Evolutionary conservation across 1,139 yeast genomes (phyloP), one percentile per base, ranked within the genome.

Genomic region (Kazachstania sp.): DNA sequence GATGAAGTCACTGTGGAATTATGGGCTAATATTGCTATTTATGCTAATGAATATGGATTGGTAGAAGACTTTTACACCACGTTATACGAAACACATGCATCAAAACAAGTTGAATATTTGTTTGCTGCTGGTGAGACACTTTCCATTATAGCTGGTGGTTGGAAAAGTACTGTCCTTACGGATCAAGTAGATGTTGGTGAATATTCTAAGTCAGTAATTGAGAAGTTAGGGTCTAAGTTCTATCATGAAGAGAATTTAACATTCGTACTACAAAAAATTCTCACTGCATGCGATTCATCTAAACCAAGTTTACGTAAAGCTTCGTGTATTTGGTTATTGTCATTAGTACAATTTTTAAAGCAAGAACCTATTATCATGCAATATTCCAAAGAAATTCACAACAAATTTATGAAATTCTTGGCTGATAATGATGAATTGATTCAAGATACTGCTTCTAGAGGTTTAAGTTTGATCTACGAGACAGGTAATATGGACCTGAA

Each of bases 361-460:
- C 72, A 75, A 41, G 61, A 73, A 6, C 60, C 70, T 0, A 64
- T 64, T 0, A 67, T 85, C 1, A 40, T 35, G 6, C 46, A 44
- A 1, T 47, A 46, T n/a, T 55, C 59, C 6, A 64, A 68, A 46
- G 68, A 66, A 1, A 78, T 88, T 38, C 97, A 92, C 61, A 61
- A 75, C 9, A 69, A 85, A 0, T 88, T 92, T 57, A 77, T 83
- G 86, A 72, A 75, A 51, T 85, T 84, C 57, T 71, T 88, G 49
- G 81, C 86, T 0, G 94, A 84, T 52, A 71, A 81, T 48, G 96
- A 88, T 60, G 95, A 90, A 40, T 69, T 88, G 28, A 73, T 90
- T 19, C 97, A 90, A 61, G 97, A 92, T 53, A 77, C 95, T 13
- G 97, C 97, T 0, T 83, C 95, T 0, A 73, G 95, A 56, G 98